Evolutionary conservation across 306 rosid genomes (phyloP).

Genomic region (Pueraria montana): DNA sequence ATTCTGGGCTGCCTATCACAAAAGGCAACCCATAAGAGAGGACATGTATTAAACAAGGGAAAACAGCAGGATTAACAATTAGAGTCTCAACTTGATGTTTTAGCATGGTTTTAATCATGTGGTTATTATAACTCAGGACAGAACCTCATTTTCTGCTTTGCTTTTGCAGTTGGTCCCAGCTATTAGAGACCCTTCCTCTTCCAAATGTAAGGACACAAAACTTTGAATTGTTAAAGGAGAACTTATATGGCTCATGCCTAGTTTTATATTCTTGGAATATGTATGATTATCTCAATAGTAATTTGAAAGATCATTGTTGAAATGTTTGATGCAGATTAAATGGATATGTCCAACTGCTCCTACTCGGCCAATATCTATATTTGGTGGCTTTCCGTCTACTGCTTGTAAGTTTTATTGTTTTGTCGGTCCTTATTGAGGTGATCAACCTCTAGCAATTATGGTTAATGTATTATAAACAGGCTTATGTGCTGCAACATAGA

Average conservation of each 20-base stretch:
- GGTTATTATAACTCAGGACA: neutral
- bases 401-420: conserved; percentile 76
- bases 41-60: neutral
- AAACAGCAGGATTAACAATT: conserved; percentile 17
- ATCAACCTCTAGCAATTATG: conserved; percentile 7
- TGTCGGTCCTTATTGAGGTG: neutral
- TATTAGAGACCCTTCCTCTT: conserved; percentile 90
- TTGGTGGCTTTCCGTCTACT: conserved; percentile 98
- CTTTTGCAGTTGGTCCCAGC: conserved; percentile 96
- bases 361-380: conserved; percentile 77
- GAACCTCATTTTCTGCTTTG: conserved; percentile 45
- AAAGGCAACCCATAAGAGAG: neutral
- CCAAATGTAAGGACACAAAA: conserved; percentile 79
- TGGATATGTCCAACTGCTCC: conserved; percentile 99
- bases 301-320: conserved; percentile 13
- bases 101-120: conserved; percentile 22
- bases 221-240: conserved; percentile 33
- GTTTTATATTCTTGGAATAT: conserved; percentile 14
- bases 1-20: neutral
- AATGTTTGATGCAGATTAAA: conserved; percentile 76
- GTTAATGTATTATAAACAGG: conserved; percentile 19
- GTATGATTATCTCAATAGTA: conserved; percentile 22
- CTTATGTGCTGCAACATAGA: conserved; percentile 33
- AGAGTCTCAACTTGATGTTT: conserved; percentile 33
- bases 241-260: neutral